Evolutionary conservation across 257 asterid genomes (phyloP), one percentile per base, ranked within the genome.

Genomic region (Cynanchum wilfordii): DNA sequence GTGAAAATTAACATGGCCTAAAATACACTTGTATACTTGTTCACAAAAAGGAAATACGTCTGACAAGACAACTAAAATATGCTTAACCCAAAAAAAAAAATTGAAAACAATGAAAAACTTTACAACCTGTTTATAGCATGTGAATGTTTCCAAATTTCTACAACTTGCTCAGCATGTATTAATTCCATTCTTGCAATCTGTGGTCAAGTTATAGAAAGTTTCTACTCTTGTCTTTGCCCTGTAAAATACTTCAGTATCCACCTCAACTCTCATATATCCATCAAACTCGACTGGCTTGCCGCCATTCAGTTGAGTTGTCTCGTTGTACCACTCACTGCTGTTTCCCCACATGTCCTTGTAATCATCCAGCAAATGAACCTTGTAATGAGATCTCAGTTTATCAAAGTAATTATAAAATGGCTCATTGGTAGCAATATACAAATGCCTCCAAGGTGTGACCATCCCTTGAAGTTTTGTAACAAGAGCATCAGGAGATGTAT

Each of bases 181-280:
- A 54, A 89, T 84, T 72, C 99, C 99, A 76, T 95, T 93, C 80
- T 95, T 95, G 91, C 99, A 95, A 78, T 95, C 96, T 10, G 7
- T 75, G 12, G 99, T 92, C 88, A 95, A 81, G 85, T 95, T 84
- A 77, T 88, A 83, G 76, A 95, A 95, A 20, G 98, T 95, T 89
- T 95, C 99, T 24, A 92, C 92, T 73, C 81, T 83, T 50, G 88
- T 86, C 87, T 90, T 95, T 65, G 97, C 86, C 73, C 98, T 79
- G 72, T 83, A 92, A 52, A 90, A 92, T 30, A 95, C 97, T 83
- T 95, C 99, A 6, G 99, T 95, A 58, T 95, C 99, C 79, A 95
- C 98, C 52, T 84, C 99, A 33, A 89, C 97, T 79, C 98, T 90
- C 98, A 95, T 92, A 70, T 88, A 95, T 7, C 97, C 94, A 20